Percentiles rank a stretch among this genome's conserved stretches.
Evolutionary conservation across 1,284 basidiomycete genomes (phyloP).

Genomic region (Puccinia triticina): DNA sequence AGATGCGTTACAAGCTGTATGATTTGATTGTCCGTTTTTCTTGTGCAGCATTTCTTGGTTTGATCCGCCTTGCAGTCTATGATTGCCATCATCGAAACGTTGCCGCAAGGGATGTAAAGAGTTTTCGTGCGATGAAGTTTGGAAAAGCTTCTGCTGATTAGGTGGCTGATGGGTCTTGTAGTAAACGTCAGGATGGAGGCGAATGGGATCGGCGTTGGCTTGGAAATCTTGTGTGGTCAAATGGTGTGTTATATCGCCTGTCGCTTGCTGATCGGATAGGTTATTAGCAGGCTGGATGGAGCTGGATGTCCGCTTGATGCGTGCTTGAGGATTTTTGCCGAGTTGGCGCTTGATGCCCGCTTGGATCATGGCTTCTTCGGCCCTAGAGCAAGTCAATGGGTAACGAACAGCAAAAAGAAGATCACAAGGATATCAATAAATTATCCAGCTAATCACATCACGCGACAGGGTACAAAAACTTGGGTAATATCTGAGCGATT

Average conservation of each 20-base stretch:
- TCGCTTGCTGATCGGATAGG: background rate
- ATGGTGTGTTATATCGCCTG: background rate
- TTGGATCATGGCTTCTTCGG: constrained; percentile 47
- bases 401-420: background rate
- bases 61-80: background rate
- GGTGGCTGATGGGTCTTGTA: constrained; percentile 24
- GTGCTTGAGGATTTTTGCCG: constrained; percentile 16
- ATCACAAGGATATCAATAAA: constrained; percentile 18
- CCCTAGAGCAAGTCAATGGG: constrained; percentile 9
- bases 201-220: constrained; percentile 8
- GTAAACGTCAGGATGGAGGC: constrained; percentile 23
- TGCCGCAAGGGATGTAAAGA: constrained; percentile 16
- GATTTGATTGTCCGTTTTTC: background rate
- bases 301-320: constrained; percentile 11
- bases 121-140: background rate
- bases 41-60: background rate
- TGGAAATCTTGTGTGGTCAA: constrained; percentile 31
- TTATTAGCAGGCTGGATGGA: background rate
- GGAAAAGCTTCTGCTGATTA: constrained; percentile 7
- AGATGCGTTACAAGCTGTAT: background rate
- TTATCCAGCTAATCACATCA: background rate
- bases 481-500: background rate
- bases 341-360: constrained; percentile 31
- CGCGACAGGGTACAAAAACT: background rate
- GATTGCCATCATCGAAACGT: background rate